Evolutionary conservation across 129 eudicot genomes (phyloP).

Genomic region (Tanacetum coccineum): DNA sequence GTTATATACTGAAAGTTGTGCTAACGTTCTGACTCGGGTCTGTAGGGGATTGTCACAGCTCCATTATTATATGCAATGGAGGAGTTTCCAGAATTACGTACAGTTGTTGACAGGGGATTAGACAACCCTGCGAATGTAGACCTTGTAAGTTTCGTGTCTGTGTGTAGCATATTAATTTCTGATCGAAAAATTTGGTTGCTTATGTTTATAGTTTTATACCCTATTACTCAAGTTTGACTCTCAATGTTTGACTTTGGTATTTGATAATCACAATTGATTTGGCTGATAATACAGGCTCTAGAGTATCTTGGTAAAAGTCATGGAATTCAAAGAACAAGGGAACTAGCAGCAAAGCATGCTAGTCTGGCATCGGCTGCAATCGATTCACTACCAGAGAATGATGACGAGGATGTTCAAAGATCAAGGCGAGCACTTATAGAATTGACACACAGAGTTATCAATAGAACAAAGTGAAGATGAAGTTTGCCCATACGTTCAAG

Average conservation of each 20-base stretch:
- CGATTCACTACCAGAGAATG: slow-evolving; percentile 61
- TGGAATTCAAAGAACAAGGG: slow-evolving; percentile 79
- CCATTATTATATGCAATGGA: slow-evolving; percentile 88
- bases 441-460: slow-evolving; percentile 71
- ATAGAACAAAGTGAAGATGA: slow-evolving; percentile 62
- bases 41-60: slow-evolving; percentile 87
- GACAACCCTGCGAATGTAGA: slow-evolving; percentile 70
- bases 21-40: too few relatives aligned
- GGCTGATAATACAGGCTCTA: slow-evolving; percentile 54
- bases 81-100: slow-evolving; percentile 79
- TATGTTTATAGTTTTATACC: too few relatives aligned
- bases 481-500: background rate
- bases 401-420: slow-evolving; percentile 74
- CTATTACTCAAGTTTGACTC: too few relatives aligned
- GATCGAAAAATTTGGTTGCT: too few relatives aligned
- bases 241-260: too few relatives aligned
- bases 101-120: slow-evolving; percentile 67
- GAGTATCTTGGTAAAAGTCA: slow-evolving; percentile 80
- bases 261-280: slow-evolving; percentile 1
- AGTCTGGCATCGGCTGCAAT: slow-evolving; percentile 74
- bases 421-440: slow-evolving; percentile 90
- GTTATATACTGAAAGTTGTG: background rate
- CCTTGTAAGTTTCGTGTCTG: slow-evolving; percentile 47
- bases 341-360: slow-evolving; percentile 83
- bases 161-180: too few relatives aligned